Evolutionary conservation across 352 stramenopile species (phyloP).

Genomic region (Globisporangium acanthophoron): DNA sequence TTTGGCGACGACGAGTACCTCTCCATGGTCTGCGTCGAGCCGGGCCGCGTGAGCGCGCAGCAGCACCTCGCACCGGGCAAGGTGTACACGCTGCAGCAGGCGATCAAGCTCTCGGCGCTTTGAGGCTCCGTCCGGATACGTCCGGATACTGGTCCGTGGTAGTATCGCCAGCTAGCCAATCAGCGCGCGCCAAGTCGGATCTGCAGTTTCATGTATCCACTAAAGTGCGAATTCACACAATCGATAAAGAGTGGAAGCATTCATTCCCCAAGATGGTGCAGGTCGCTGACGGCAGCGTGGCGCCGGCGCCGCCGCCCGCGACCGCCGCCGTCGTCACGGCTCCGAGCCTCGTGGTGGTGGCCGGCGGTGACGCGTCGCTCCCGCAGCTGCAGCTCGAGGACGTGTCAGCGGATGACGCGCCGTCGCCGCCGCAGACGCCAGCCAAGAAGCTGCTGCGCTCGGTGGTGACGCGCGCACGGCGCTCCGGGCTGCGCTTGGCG

Average conservation of each 20-base stretch:
- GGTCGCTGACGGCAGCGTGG: not conserved
- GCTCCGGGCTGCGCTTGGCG: constrained; percentile 6
- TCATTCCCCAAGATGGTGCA: not conserved
- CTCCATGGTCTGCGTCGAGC: constrained; percentile 95
- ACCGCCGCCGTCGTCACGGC: too few relatives aligned
- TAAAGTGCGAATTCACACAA: too few relatives aligned
- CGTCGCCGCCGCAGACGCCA: not conserved
- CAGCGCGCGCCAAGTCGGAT: not conserved
- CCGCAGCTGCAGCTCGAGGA: not conserved
- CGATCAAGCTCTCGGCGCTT: not conserved
- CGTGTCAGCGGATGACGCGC: not conserved
- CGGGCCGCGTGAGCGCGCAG: constrained; percentile 74
- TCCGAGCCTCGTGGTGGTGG: not conserved
- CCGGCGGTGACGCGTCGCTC: not conserved
- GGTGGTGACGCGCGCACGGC: constrained; percentile 10
- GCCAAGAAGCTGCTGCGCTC: constrained; percentile 6
- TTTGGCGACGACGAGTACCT: constrained; percentile 94
- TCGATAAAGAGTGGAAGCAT: too few relatives aligned
- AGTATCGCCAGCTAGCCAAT: not conserved
- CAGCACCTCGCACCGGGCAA: constrained; percentile 39
- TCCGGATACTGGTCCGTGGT: too few relatives aligned
- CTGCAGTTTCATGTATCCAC: not conserved
- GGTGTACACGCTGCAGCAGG: not conserved
- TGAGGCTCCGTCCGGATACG: not conserved
- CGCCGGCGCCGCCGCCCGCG: too few relatives aligned